Percentiles rank a stretch among this genome's conserved stretches.
These are phyloP conservation scores for Testicularia cyperi DNA, from an alignment of 1,284 basidiomycete species.

Conservation along the genomic window DNA sequence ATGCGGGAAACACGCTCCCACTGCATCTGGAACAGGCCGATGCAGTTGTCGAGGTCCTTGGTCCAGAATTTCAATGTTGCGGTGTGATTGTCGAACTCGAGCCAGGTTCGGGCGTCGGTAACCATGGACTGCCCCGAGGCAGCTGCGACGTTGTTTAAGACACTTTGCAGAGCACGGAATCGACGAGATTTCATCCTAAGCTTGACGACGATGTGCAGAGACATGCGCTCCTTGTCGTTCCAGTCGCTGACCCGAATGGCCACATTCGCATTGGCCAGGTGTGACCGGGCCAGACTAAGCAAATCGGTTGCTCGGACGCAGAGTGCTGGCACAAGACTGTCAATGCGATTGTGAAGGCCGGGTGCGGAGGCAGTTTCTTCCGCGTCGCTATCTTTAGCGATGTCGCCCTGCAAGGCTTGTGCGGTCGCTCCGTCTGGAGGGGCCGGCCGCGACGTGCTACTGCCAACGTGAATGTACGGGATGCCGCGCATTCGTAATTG, in stretches of 20 bases:
- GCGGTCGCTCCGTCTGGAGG: conserved; percentile 3
- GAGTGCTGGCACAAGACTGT: conserved; percentile 75
- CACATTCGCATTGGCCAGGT: conserved; percentile 82
- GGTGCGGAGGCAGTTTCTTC: conserved; percentile 63
- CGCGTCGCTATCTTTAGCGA: conserved; percentile 12
- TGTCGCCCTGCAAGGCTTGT: conserved; percentile 9
- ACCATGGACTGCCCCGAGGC: conserved; percentile 4
- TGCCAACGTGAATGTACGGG: conserved; percentile 74
- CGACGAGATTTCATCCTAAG: conserved; percentile 61
- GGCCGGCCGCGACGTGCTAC: conserved; percentile 56
- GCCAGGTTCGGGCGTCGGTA: conserved; percentile 70
- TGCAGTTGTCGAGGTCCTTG: conserved; percentile 79
- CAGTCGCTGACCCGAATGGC: conserved; percentile 82
- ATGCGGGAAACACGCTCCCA: conserved; percentile 89
- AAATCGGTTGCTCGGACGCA: conserved; percentile 79
- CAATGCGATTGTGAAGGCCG: conserved; percentile 46
- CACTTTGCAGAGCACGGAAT: conserved; percentile 19
- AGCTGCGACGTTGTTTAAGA: too few species aligned
- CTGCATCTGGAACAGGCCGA: conserved; percentile 82
- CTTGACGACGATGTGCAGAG: conserved; percentile 67
- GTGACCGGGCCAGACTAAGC: conserved; percentile 75
- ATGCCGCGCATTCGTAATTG: conserved; percentile 81
- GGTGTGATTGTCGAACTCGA: conserved; percentile 75
- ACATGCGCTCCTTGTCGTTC: conserved; percentile 77
- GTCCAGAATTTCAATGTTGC: conserved; percentile 83